phyloP scores from a whole-genome alignment of 2,329 filamentous ascomycete genomes.

The Alternaria sp. region DNA sequence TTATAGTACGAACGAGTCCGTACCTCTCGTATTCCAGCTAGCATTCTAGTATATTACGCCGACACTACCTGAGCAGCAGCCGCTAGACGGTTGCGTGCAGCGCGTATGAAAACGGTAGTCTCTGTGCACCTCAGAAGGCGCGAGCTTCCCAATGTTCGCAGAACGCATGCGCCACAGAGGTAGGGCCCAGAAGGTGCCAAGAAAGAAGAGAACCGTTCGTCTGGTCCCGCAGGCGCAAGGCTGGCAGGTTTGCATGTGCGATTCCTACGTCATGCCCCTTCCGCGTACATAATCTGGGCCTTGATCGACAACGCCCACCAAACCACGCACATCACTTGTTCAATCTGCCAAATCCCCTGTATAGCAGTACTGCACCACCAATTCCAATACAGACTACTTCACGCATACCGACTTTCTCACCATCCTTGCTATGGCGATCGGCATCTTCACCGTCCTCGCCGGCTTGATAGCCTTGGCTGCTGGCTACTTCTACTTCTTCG shows the following conservation, averaged over 20 bases:
- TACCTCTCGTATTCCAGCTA: background rate
- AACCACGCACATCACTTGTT: slow-evolving; percentile 10
- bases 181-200: slow-evolving; percentile 6
- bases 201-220: slow-evolving; percentile 6
- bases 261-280: slow-evolving; percentile 27
- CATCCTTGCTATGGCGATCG: slow-evolving; percentile 34
- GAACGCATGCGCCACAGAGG: background rate
- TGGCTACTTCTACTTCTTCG: slow-evolving; percentile 58
- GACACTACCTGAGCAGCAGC: background rate
- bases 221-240: slow-evolving; percentile 13
- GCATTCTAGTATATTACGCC: background rate
- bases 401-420: background rate
- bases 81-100: background rate
- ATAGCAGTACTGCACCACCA: slow-evolving; percentile 3
- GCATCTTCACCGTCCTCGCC: slow-evolving; percentile 44
- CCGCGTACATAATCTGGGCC: slow-evolving; percentile 22
- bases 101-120: background rate
- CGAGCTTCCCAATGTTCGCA: background rate
- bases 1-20: background rate
- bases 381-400: slow-evolving; percentile 5
- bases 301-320: slow-evolving; percentile 10
- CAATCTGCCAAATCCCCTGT: slow-evolving; percentile 9
- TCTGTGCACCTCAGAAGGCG: background rate
- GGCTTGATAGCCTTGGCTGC: slow-evolving; percentile 42
- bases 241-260: slow-evolving; percentile 19